phyloP scores from a whole-genome alignment of 164 flowering plant species.

The Protea cynaroides region DNA sequence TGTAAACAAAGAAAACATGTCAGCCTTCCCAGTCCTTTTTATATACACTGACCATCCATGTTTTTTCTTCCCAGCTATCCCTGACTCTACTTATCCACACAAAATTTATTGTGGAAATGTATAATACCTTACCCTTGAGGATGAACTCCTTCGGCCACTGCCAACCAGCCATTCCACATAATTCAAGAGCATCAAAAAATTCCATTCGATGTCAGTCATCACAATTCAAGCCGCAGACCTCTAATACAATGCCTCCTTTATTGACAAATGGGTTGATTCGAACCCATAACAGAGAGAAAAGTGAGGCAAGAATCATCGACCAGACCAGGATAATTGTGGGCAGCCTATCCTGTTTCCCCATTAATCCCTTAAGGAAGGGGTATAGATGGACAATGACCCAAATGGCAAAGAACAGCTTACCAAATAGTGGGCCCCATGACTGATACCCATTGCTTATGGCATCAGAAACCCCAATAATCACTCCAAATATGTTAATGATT shows the following conservation, averaged over 20 bases:
- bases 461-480: slow-evolving; percentile 53
- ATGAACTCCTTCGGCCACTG: slow-evolving; percentile 9
- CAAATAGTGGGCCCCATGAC: slow-evolving; percentile 76
- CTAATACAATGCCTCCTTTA: slow-evolving; percentile 44
- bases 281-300: slow-evolving; percentile 69
- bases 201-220: slow-evolving; percentile 28
- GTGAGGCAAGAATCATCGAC: slow-evolving; percentile 67
- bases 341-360: slow-evolving; percentile 57
- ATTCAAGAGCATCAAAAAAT: slow-evolving; percentile 1
- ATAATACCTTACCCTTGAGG: slow-evolving; percentile 9
- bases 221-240: slow-evolving; percentile 66
- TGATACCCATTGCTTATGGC: slow-evolving; percentile 72
- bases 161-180: slow-evolving; percentile 8
- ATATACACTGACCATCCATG: slow-evolving; percentile 22
- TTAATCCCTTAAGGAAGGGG: slow-evolving; percentile 74
- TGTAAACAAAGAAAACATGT: slow-evolving; percentile 15
- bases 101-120: neutral
- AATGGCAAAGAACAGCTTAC: slow-evolving; percentile 61
- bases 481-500: slow-evolving; percentile 62
- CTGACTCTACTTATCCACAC: neutral
- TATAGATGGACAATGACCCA: slow-evolving; percentile 82
- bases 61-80: neutral
- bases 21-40: slow-evolving; percentile 8
- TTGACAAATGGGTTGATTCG: slow-evolving; percentile 55
- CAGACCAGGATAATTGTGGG: slow-evolving; percentile 71